Base-by-base conservation (phyloP, 2,329 filamentous ascomycete genomes). In the Aaosphaeria arxii region DNA sequence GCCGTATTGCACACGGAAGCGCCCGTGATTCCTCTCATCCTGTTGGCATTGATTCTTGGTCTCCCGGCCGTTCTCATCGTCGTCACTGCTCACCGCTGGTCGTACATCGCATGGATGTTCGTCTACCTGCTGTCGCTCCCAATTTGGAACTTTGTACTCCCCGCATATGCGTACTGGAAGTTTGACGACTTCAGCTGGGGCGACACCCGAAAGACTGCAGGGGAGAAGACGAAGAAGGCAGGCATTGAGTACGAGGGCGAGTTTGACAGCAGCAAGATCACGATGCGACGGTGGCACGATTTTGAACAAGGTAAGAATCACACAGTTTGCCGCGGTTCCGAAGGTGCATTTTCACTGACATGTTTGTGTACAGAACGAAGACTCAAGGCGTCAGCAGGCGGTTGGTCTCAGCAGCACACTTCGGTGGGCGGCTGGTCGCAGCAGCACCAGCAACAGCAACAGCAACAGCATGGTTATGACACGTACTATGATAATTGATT, bases 141-240 rank as follows among this genome's bases (percentile, higher is more conserved):
- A 0, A 82, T 99, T 49, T 99, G 94, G 94, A 99, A 99, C 73
- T 96, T 99, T 69, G 80, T 99, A 35, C 84, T 99, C 6, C 94
- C 94, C 0, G 83, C 84, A 6, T 99, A 99, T 68, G 88, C 94
- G 3, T 99, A 92, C 78, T 99, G 94, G 94, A 97, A 99, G 75
- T 99, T 99, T 69, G 94, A 99, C 70, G 94, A 99, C 76, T 99
- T 99, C 78, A 95, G 89, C 48, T 99, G 94, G 94, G 94, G 94
- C 64, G 95, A 99, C 55, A 99, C 94, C 47, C 85, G 94, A 53
- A 95, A 97, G 82, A 96, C 92, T 38, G 89, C 86, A 0, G 91
- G 91, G 30, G 92, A 96, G 66, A 89, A 88, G 75, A 86, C 83
- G 11, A 91, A 92, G 77, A 94, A 92, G 74, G 88, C 82, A 2